Evolutionary conservation across 345 rosid species (phyloP).

Genomic region (Pistacia atlantica): DNA sequence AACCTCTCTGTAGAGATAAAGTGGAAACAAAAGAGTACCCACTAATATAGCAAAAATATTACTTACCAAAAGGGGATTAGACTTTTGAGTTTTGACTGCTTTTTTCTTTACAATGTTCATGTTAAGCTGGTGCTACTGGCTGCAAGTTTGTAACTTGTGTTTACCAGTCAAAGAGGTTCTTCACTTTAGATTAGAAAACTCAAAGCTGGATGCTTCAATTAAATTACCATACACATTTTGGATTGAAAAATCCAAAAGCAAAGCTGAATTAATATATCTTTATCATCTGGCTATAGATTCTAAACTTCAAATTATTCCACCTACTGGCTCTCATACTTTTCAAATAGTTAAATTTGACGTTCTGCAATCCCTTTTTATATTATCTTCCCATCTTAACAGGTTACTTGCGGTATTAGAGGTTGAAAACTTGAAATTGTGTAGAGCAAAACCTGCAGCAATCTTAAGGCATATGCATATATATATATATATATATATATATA

Average conservation of each 20-base stretch:
- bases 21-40: not conserved
- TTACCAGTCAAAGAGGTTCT: not conserved
- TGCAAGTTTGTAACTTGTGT: not conserved
- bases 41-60: not conserved
- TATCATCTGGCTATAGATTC: too few species aligned
- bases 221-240: too few species aligned
- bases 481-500: too few species aligned
- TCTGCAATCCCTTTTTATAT: not conserved
- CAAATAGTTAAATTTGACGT: not conserved
- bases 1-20: not conserved
- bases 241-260: too few species aligned
- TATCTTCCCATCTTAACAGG: not conserved
- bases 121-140: not conserved
- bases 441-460: not conserved
- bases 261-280: too few species aligned
- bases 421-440: not conserved
- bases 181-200: slow-evolving; percentile 1
- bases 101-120: not conserved
- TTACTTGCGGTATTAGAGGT: not conserved
- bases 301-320: too few species aligned
- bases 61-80: not conserved
- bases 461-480: too few species aligned
- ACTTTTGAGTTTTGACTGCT: not conserved
- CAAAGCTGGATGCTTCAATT: not conserved
- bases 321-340: too few species aligned